Evolutionary conservation across 345 rosid genomes (phyloP), one percentile per base, ranked within the genome.

Genomic region (Balakata baccata): DNA sequence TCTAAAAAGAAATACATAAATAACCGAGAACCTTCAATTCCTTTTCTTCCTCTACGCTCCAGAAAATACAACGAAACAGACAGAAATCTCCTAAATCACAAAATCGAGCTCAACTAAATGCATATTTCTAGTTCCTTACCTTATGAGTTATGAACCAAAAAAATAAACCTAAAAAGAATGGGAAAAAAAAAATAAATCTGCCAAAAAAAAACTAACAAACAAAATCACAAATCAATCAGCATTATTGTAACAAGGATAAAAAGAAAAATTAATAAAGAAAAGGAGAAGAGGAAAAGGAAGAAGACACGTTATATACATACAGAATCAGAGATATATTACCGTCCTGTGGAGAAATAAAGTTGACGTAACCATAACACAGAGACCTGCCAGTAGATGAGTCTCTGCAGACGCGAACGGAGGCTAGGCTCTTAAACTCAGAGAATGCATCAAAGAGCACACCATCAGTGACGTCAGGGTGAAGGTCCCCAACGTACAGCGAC

Each of bases 351-450:
- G 86, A 80, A 17, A 87, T 43, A 52, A 89, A 92, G 91, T 92
- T 92, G 76, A 86, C 91, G 84, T 90, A 92, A 72, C 90, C 96
- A 75, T 92, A 92, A 69, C 92, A 87, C 79, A 88, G 89, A 57
- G 94, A 92, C 66, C 88, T 79, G 49, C 88, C 90, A 18, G 89
- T 69, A 51, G 86, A 47, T 18, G 81, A 80, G 81, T 90, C 94
- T 64, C 84, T 77, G 76, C 92, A 92, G 45, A 90, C 82, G 66
- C 91, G 91, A 9, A 87, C 92, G 20, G 98, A 90, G 34, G 86
- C n/a, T n/a, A 88, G 80, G 79, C 84, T 84, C 80, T 88, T 81
- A 79, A 82, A 87, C 73, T 88, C 88, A 3, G 83, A 50, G 81
- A 92, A 92, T 11, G 85, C 87, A 4, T 87, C 86, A 50, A 64